Percentiles rank a stretch among this genome's conserved stretches.
These are phyloP conservation scores for Colletotrichum eremochloae DNA, from an alignment of 2,329 filamentous ascomycete genomes.

Conservation along the genomic window DNA sequence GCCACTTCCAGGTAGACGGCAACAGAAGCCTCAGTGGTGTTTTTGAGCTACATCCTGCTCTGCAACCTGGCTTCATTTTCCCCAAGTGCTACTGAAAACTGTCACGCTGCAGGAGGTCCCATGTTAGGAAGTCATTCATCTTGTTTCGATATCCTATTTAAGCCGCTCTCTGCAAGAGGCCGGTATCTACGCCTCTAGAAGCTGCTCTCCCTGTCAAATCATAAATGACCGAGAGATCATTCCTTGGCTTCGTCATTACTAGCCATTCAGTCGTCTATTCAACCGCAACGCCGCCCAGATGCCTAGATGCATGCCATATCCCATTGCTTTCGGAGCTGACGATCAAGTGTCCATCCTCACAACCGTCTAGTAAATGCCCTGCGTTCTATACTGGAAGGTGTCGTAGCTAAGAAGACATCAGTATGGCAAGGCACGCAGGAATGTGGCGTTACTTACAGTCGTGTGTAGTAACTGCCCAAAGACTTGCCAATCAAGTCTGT, in stretches of 20 bases:
- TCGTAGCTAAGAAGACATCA: constrained; percentile 71
- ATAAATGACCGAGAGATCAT: constrained; percentile 33
- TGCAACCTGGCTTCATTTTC: background rate
- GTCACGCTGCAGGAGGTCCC: background rate
- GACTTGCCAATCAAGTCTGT: constrained; percentile 84
- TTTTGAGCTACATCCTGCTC: background rate
- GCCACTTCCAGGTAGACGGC: background rate
- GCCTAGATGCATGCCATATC: constrained; percentile 38
- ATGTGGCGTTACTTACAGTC: constrained; percentile 71
- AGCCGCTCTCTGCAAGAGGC: constrained; percentile 24
- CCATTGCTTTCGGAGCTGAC: constrained; percentile 31
- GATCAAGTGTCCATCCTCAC: constrained; percentile 19
- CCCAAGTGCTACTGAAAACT: background rate
- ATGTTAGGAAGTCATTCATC: constrained; percentile 40
- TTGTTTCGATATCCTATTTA: constrained; percentile 31
- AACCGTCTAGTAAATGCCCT: constrained; percentile 81
- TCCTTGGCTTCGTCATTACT: constrained; percentile 39
- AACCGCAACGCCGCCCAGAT: constrained; percentile 43
- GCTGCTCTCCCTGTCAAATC: constrained; percentile 24
- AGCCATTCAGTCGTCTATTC: constrained; percentile 40
- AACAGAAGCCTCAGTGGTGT: background rate
- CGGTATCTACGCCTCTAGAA: constrained; percentile 2
- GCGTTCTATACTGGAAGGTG: constrained; percentile 89
- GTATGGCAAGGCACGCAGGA: background rate
- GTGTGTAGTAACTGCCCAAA: constrained; percentile 87